Evolutionary conservation across 2,329 filamentous ascomycete genomes (phyloP).

Genomic region (Botrytis aclada): DNA sequence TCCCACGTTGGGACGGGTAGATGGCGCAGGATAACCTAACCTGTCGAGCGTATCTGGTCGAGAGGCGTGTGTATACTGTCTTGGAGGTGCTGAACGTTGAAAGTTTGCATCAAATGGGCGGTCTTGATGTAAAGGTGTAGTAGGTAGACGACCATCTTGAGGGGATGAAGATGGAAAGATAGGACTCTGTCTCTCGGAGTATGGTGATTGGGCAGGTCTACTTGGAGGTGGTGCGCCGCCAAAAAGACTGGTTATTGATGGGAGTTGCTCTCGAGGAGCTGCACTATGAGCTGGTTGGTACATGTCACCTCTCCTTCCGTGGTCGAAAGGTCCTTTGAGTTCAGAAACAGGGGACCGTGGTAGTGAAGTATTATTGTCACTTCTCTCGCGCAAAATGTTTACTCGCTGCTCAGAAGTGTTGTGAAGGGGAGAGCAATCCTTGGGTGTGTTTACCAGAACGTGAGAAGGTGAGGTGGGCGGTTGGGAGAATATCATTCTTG

Average conservation of each 20-base stretch:
- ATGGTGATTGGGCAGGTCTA: conserved; percentile 32
- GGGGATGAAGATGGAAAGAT: conserved; percentile 33
- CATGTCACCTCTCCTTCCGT: conserved; percentile 28
- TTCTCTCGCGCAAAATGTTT: conserved; percentile 24
- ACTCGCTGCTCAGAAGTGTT: conserved; percentile 17
- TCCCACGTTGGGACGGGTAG: conserved; percentile 21
- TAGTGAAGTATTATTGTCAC: conserved; percentile 24
- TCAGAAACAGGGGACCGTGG: conserved; percentile 31
- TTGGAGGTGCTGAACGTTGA: conserved; percentile 27
- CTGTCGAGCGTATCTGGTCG: conserved; percentile 32
- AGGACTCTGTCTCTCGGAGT: conserved; percentile 36
- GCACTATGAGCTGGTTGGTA: conserved; percentile 29
- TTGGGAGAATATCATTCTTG: conserved; percentile 34
- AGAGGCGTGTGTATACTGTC: conserved; percentile 28
- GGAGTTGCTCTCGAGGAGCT: conserved; percentile 34
- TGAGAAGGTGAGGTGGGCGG: conserved; percentile 28
- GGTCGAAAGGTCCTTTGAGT: conserved; percentile 17
- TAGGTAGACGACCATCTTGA: conserved; percentile 30
- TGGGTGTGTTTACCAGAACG: conserved; percentile 24
- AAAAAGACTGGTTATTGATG: conserved; percentile 38
- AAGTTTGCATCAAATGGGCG: conserved; percentile 33
- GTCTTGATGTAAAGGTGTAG: conserved; percentile 32
- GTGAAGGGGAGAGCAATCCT: conserved; percentile 22
- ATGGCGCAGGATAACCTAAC: conserved; percentile 30
- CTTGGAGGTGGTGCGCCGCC: conserved; percentile 27